Percentiles rank a stretch among this genome's conserved stretches.
Evolutionary conservation across 179 eudicot species (phyloP).

Genomic region (Amaranthus tricolor): DNA sequence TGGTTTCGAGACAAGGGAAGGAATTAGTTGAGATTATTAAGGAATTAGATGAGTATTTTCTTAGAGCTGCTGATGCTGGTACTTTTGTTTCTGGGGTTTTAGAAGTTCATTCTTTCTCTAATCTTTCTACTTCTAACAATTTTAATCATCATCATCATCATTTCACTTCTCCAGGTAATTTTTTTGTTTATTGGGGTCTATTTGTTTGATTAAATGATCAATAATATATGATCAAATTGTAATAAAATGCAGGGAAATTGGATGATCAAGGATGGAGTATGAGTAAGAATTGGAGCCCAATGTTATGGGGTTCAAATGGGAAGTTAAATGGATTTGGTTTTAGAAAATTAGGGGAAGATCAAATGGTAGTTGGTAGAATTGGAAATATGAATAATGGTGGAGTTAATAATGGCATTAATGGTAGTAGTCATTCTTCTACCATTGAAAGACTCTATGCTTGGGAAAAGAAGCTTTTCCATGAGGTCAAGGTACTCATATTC

Average conservation of each 20-base stretch:
- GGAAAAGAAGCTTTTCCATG: constrained; percentile 89
- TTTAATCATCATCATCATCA: constrained; percentile 14
- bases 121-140: neutral
- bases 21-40: constrained; percentile 86
- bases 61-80: constrained; percentile 77
- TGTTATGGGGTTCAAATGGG: constrained; percentile 48
- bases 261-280: constrained; percentile 54
- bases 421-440: constrained; percentile 66
- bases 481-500: constrained; percentile 64
- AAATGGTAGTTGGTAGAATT: constrained; percentile 21
- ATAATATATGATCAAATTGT: too few species aligned
- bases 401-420: constrained; percentile 23
- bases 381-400: constrained; percentile 20
- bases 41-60: constrained; percentile 83
- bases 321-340: constrained; percentile 54
- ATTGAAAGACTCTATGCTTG: constrained; percentile 89
- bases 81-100: constrained; percentile 49
- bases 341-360: constrained; percentile 47
- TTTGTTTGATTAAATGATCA: neutral
- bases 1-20: constrained; percentile 58
- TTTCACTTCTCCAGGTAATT: constrained; percentile 18
- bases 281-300: constrained; percentile 62
- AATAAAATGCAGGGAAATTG: constrained; percentile 34
- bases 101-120: constrained; percentile 46
- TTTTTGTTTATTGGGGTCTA: neutral